These are phyloP conservation scores for Ricinus communis DNA, from an alignment of 345 rosid genomes.

Conservation along the genomic window DNA sequence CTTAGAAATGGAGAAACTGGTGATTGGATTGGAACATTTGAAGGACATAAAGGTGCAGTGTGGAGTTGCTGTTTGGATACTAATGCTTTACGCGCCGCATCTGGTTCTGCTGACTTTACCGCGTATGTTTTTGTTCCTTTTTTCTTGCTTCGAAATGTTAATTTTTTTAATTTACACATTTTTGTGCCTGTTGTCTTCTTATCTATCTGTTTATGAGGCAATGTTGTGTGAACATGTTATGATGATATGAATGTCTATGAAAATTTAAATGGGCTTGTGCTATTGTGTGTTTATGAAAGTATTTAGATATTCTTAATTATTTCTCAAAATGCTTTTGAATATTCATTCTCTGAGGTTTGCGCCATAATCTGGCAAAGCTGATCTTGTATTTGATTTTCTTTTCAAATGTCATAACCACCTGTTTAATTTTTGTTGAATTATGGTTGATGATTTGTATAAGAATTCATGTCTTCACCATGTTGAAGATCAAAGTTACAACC, in stretches of 20 bases:
- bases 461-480: background rate
- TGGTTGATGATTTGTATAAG: background rate
- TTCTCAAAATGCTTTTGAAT: background rate
- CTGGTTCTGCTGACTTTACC: slow-evolving; percentile 90
- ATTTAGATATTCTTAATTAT: background rate
- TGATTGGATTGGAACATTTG: slow-evolving; percentile 97
- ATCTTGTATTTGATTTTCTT: background rate
- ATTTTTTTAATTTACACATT: background rate
- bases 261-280: background rate
- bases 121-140: slow-evolving; percentile 45
- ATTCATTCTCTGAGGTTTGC: no score
- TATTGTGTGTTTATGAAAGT: background rate
- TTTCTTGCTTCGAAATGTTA: background rate
- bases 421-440: background rate
- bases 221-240: background rate
- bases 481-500: no score
- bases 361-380: background rate
- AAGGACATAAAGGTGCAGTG: slow-evolving; percentile 91
- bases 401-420: no score
- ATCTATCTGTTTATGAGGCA: no score
- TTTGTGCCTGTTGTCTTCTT: no score
- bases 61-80: slow-evolving; percentile 90
- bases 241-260: background rate
- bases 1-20: slow-evolving; percentile 96
- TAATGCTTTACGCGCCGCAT: slow-evolving; percentile 80